Percentiles rank a stretch among this genome's conserved stretches.
Evolutionary conservation across 495 filamentous ascomycete genomes (phyloP).

Genomic region (Hypoxylon fragiforme): DNA sequence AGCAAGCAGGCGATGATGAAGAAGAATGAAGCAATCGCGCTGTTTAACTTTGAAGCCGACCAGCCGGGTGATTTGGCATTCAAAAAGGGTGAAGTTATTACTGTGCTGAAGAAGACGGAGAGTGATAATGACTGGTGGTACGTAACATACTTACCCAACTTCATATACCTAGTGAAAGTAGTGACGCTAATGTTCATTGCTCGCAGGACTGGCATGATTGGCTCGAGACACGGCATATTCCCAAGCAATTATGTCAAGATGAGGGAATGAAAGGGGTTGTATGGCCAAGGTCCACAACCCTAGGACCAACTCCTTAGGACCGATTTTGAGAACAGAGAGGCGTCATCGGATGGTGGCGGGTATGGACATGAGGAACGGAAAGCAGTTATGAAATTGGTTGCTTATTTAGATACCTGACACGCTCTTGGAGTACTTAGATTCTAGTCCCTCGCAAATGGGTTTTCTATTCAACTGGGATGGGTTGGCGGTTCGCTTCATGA

Average conservation of each 20-base stretch:
- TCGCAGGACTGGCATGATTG: conserved; percentile 61
- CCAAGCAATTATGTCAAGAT: conserved; percentile 62
- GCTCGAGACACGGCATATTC: conserved; percentile 57
- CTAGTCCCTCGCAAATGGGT: conserved; percentile 9
- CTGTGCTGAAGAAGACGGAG: conserved; percentile 96
- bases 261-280: conserved; percentile 35
- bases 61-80: conserved; percentile 92
- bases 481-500: conserved; percentile 1
- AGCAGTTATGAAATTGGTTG: conserved; percentile 26
- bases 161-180: neutral
- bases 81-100: conserved; percentile 97
- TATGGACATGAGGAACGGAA: conserved; percentile 1
- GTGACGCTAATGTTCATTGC: conserved; percentile 24
- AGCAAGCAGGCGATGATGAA: conserved; percentile 66
- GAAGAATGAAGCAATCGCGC: conserved; percentile 82
- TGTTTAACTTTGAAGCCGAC: conserved; percentile 92
- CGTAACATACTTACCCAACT: too few species aligned
- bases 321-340: conserved; percentile 10
- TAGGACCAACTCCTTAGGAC: neutral
- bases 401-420: conserved; percentile 17
- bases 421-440: conserved; percentile 21
- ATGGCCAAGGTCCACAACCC: neutral
- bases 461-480: conserved; percentile 15
- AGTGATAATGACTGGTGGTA: conserved; percentile 90
- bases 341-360: conserved; percentile 13